These are phyloP conservation scores for Ophiostoma angusticollis DNA, from an alignment of 2,329 filamentous ascomycete genomes.

Conservation along the genomic window DNA sequence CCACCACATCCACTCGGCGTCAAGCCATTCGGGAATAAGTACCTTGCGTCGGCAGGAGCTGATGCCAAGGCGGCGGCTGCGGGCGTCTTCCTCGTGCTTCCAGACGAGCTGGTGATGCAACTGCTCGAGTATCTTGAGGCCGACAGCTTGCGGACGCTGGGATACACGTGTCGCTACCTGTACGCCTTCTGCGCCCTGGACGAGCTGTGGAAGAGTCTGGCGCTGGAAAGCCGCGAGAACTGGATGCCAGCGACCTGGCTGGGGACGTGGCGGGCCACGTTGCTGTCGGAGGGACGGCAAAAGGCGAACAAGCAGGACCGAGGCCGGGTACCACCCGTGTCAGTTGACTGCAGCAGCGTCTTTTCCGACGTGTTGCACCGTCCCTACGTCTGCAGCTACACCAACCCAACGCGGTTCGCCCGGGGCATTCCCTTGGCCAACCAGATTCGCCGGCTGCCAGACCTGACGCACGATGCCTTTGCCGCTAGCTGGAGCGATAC, in stretches of 20 bases:
- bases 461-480: constrained; percentile 63
- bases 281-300: constrained; percentile 32
- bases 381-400: constrained; percentile 79
- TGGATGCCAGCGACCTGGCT: constrained; percentile 50
- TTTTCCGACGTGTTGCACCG: constrained; percentile 86
- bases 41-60: constrained; percentile 47
- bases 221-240: constrained; percentile 42
- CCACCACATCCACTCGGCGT: constrained; percentile 71
- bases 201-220: constrained; percentile 79
- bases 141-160: constrained; percentile 48
- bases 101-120: constrained; percentile 68
- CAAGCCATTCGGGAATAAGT: constrained; percentile 77
- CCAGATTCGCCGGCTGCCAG: constrained; percentile 54
- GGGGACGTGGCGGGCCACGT: constrained; percentile 74
- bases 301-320: too few species aligned
- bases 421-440: constrained; percentile 61
- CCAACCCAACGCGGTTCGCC: constrained; percentile 52
- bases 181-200: constrained; percentile 76
- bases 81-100: constrained; percentile 53
- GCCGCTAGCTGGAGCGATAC: constrained; percentile 60
- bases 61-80: constrained; percentile 59
- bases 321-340: constrained; percentile 25
- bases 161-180: constrained; percentile 69
- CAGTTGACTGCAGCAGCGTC: constrained; percentile 60
- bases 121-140: constrained; percentile 65